These are phyloP conservation scores for Termitomyces sp. DNA, from an alignment of 768 basidiomycete species.

Conservation along the genomic window DNA sequence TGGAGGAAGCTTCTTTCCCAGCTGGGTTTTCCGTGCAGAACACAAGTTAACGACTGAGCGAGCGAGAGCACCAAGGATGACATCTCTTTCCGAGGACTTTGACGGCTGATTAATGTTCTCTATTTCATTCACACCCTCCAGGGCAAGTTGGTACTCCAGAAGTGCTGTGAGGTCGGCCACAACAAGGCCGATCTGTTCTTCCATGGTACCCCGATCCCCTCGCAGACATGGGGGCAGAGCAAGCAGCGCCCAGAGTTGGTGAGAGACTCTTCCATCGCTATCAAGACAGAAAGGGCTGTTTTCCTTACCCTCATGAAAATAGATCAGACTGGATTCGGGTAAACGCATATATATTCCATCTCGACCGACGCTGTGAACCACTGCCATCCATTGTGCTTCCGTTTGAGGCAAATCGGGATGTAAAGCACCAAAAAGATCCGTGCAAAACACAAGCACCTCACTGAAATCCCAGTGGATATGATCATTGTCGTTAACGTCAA, in stretches of 20 bases:
- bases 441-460: constrained; percentile 23
- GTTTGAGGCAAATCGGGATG: not conserved
- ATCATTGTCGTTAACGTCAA: constrained; percentile 74
- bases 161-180: constrained; percentile 8
- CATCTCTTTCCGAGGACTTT: not conserved
- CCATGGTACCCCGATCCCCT: not conserved
- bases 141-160: constrained; percentile 12
- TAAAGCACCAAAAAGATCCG: constrained; percentile 2
- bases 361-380: not conserved
- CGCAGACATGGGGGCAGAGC: constrained; percentile 21
- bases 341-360: constrained; percentile 9
- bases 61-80: constrained; percentile 11
- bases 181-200: not conserved
- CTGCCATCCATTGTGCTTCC: constrained; percentile 8
- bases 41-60: constrained; percentile 27
- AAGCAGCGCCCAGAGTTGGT: constrained; percentile 45
- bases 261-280: constrained; percentile 48
- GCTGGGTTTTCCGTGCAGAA: constrained; percentile 22
- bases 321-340: constrained; percentile 19
- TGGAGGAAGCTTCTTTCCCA: constrained; percentile 21
- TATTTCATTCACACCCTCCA: constrained; percentile 9
- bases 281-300: constrained; percentile 32
- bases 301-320: constrained; percentile 1
- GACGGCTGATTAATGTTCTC: not conserved
- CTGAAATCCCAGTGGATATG: constrained; percentile 38